Percentiles rank a stretch among this genome's conserved stretches.
phyloP scores from a whole-genome alignment of 441 rosid species.

The Bruguiera hainesii region DNA sequence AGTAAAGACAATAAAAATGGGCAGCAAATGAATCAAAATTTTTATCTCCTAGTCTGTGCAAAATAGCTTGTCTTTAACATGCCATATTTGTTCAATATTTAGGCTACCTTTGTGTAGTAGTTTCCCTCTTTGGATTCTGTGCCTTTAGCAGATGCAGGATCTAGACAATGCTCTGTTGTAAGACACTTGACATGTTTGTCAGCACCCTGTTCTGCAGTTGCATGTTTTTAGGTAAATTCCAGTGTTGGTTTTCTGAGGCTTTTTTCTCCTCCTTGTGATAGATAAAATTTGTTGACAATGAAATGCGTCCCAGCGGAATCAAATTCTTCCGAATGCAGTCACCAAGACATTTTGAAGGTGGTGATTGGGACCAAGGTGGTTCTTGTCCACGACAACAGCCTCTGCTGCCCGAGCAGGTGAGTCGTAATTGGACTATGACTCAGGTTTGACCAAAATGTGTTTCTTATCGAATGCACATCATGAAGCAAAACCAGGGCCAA shows the following conservation, averaged over 20 bases:
- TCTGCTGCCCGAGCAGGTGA: conserved; percentile 51
- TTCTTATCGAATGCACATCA: neutral
- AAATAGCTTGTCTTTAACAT: too few relatives aligned
- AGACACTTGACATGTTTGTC: neutral
- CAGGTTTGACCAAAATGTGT: neutral
- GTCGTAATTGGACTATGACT: conserved; percentile 16
- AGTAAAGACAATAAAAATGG: neutral
- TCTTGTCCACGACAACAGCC: conserved; percentile 63
- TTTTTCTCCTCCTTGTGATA: neutral
- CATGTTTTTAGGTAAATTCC: conserved; percentile 1
- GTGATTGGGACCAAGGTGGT: conserved; percentile 97
- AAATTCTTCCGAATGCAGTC: conserved; percentile 79
- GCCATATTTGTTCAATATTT: neutral
- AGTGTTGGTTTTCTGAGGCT: neutral
- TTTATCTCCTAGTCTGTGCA: too few relatives aligned
- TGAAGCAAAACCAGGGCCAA: too few relatives aligned
- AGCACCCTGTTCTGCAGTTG: neutral
- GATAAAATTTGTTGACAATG: conserved; percentile 49
- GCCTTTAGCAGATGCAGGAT: neutral
- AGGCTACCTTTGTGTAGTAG: neutral
- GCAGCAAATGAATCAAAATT: neutral
- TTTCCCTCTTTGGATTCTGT: neutral
- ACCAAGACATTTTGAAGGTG: conserved; percentile 97
- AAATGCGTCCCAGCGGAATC: conserved; percentile 38
- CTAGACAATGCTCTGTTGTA: neutral